Conservation (phyloP, 2,329 filamentous ascomycete genomes). For the Cephalotrichum gorgonifer region DNA sequence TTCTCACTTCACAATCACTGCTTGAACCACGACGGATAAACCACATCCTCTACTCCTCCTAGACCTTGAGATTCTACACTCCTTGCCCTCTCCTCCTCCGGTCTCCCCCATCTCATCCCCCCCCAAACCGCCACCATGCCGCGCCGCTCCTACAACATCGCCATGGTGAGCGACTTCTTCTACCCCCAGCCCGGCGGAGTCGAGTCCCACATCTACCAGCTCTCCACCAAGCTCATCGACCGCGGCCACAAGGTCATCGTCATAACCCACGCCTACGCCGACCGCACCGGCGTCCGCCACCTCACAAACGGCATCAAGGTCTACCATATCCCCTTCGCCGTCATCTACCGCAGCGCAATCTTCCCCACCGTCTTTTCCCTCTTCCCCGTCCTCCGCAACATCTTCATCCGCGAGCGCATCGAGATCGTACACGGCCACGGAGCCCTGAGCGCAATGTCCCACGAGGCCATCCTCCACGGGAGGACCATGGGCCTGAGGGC, state of each 20-base stretch:
- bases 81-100: neutral
- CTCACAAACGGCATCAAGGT: conserved; percentile 97
- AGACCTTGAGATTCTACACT: too few species aligned
- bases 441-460: conserved; percentile 83
- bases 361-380: conserved; percentile 98
- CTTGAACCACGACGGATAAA: too few species aligned
- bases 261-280: conserved; percentile 90
- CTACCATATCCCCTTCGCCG: conserved; percentile 91
- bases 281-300: conserved; percentile 84
- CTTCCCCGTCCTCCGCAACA: conserved; percentile 95
- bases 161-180: conserved; percentile 99
- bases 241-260: conserved; percentile 97
- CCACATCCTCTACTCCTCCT: neutral
- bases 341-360: conserved; percentile 87
- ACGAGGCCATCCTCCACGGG: conserved; percentile 89
- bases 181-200: conserved; percentile 94
- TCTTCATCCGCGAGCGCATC: conserved; percentile 86
- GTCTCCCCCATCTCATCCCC: neutral
- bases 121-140: conserved; percentile 27
- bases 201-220: conserved; percentile 96
- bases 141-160: conserved; percentile 55
- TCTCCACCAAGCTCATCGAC: conserved; percentile 92
- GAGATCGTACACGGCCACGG: conserved; percentile 98
- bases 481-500: conserved; percentile 93
- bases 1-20: too few species aligned